phyloP scores from a whole-genome alignment of 768 basidiomycete species.

The Suillus clintonianus region DNA sequence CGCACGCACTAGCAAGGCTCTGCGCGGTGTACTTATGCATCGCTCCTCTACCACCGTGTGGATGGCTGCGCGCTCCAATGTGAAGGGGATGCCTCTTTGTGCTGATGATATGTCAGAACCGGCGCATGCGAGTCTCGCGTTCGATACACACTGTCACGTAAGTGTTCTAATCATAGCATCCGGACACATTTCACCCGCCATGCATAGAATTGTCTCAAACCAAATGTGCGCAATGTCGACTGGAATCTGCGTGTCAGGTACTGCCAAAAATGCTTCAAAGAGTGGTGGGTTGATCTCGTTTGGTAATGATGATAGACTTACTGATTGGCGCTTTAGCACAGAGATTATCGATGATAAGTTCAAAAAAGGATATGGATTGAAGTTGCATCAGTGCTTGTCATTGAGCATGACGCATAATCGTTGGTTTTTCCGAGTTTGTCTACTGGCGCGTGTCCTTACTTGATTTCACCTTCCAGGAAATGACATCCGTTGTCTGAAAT shows the following conservation, averaged over 20 bases:
- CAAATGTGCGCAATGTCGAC: conserved; percentile 6
- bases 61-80: conserved; percentile 24
- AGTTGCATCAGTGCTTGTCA: neutral
- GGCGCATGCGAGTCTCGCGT: conserved; percentile 31
- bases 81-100: conserved; percentile 24
- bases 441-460: neutral
- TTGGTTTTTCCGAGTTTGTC: neutral
- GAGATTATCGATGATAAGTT: neutral
- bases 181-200: neutral
- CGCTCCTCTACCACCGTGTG: conserved; percentile 23
- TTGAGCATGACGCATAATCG: neutral
- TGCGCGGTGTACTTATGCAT: conserved; percentile 28
- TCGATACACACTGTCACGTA: conserved; percentile 32
- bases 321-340: neutral
- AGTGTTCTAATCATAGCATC: conserved; percentile 5
- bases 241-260: conserved; percentile 7
- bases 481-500: neutral
- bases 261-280: conserved; percentile 6
- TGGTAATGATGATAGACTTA: neutral
- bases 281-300: neutral
- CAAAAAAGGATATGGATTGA: neutral
- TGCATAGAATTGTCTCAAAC: conserved; percentile 2
- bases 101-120: conserved; percentile 29
- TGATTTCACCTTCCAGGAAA: neutral
- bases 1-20: conserved; percentile 29